phyloP scores from a whole-genome alignment of 208 protist genomes.

The Acanthamoeba culbertsoni region DNA sequence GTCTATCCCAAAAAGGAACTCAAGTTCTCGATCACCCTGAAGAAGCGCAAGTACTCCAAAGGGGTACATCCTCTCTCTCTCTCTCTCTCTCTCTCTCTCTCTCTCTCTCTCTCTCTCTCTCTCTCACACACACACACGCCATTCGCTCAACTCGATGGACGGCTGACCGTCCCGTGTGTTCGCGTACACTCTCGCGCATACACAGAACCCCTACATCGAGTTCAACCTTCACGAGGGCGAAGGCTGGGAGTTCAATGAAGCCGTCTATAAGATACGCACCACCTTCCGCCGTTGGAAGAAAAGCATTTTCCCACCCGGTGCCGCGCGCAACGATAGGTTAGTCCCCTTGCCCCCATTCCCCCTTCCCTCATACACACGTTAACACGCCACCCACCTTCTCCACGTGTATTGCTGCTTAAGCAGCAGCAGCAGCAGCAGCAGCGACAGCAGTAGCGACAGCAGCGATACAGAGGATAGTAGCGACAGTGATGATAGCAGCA shows the following conservation, averaged over 20 bases:
- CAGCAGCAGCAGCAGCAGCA: background rate
- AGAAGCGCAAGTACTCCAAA: slow-evolving; percentile 7
- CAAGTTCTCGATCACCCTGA: slow-evolving; percentile 44
- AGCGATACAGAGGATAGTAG: background rate
- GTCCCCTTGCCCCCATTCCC: background rate
- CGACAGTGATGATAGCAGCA: background rate
- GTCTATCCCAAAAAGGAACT: slow-evolving; percentile 45
- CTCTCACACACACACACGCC: background rate
- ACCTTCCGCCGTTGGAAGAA: slow-evolving; percentile 5
- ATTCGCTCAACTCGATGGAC: background rate
- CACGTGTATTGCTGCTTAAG: background rate
- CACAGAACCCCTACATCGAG: slow-evolving; percentile 4
- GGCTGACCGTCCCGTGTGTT: no score
- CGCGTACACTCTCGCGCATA: background rate
- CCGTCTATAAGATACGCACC: background rate
- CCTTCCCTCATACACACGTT: background rate
- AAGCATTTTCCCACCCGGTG: background rate
- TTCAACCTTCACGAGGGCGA: slow-evolving; percentile 36
- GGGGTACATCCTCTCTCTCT: background rate
- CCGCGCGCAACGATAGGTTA: background rate
- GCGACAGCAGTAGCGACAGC: no score
- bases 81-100: no score
- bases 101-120: background rate
- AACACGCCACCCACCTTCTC: no score
- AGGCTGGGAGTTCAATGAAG: slow-evolving; percentile 45